phyloP scores from a whole-genome alignment of 2,329 filamentous ascomycete genomes.

The Xylariaceae sp. region DNA sequence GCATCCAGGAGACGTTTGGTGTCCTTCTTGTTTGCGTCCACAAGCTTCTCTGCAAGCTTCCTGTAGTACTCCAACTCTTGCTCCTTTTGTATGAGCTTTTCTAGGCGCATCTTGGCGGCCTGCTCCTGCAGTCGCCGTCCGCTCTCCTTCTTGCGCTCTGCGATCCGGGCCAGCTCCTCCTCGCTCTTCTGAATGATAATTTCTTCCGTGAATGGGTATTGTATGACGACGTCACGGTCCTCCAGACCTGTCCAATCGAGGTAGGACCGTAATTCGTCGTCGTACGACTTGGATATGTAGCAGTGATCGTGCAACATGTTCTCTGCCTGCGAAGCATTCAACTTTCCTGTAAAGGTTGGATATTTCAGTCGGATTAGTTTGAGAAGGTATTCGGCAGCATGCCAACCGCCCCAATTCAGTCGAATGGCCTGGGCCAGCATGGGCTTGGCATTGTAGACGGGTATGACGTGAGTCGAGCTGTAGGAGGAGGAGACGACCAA shows the following conservation, averaged over 20 bases:
- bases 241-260: slow-evolving; percentile 92
- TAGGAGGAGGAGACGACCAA: slow-evolving; percentile 90
- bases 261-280: slow-evolving; percentile 70
- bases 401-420: slow-evolving; percentile 91
- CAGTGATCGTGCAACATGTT: slow-evolving; percentile 84
- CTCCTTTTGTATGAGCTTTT: slow-evolving; percentile 94
- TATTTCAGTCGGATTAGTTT: slow-evolving; percentile 92
- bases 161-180: slow-evolving; percentile 85
- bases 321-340: slow-evolving; percentile 84
- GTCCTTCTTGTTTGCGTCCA: slow-evolving; percentile 85
- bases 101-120: slow-evolving; percentile 93
- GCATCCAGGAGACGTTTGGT: slow-evolving; percentile 79
- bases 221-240: slow-evolving; percentile 82
- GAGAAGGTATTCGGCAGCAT: slow-evolving; percentile 85
- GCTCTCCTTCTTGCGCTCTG: slow-evolving; percentile 93
- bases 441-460: slow-evolving; percentile 82
- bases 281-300: slow-evolving; percentile 83
- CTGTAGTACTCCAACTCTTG: slow-evolving; percentile 94
- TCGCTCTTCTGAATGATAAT: slow-evolving; percentile 87
- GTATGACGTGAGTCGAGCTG: slow-evolving; percentile 92
- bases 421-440: slow-evolving; percentile 81
- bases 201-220: slow-evolving; percentile 92
- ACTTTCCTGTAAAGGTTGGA: slow-evolving; percentile 79
- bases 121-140: slow-evolving; percentile 90
- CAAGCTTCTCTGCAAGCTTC: slow-evolving; percentile 70